A percentile compares a stretch with the other conserved stretches of the same genome.
Evolutionary conservation across 345 rosid genomes (phyloP).

Genomic region (Angophora floribunda): DNA sequence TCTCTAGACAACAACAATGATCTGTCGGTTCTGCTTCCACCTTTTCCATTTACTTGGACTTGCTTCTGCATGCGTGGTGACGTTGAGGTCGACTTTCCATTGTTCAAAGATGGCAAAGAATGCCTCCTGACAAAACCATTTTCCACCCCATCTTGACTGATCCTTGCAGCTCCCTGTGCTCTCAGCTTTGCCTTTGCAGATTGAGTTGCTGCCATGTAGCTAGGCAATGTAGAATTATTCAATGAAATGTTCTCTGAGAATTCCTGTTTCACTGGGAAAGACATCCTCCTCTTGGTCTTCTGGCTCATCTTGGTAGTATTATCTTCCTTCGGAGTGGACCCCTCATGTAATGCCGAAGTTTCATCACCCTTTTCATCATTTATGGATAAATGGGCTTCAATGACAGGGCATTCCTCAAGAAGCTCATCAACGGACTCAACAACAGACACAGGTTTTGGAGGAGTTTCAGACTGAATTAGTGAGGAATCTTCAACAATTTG

Average conservation of each 20-base stretch:
- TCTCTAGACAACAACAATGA: constrained; percentile 2
- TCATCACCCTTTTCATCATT: neutral
- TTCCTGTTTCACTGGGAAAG: constrained; percentile 7
- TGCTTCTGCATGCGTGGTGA: constrained; percentile 8
- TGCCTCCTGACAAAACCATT: constrained; percentile 1
- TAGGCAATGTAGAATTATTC: neutral
- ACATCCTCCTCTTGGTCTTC: constrained; percentile 6
- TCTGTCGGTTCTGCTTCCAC: neutral
- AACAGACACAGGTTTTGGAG: neutral
- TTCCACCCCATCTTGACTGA: constrained; percentile 8
- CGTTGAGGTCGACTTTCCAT: neutral
- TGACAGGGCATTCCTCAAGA: neutral
- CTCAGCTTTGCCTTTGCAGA: constrained; percentile 15
- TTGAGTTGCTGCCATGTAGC: constrained; percentile 21
- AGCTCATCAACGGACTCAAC: neutral
- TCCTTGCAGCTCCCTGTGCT: constrained; percentile 5
- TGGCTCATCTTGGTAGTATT: neutral
- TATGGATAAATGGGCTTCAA: neutral
- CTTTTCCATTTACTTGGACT: neutral
- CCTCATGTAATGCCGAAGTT: neutral
- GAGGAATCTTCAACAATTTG: neutral
- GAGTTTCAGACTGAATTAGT: neutral
- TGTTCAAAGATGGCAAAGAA: constrained; percentile 4
- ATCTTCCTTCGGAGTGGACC: neutral
- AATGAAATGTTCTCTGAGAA: neutral